These are phyloP conservation scores for Calycina marina DNA, from an alignment of 2,329 filamentous ascomycete genomes.

Conservation along the genomic window DNA sequence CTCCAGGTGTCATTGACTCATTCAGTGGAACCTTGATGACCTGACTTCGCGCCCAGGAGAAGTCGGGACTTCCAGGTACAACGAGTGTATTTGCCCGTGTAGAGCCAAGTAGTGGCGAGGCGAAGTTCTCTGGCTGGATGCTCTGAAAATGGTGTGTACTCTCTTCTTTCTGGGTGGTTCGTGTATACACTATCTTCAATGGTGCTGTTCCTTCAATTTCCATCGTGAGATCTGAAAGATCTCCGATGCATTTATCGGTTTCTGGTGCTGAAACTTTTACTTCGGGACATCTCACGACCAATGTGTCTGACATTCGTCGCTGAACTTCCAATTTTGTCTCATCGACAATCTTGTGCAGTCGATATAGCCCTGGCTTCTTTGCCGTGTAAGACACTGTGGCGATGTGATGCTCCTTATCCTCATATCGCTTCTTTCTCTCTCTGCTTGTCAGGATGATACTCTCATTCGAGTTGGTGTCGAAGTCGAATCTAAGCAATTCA, in stretches of 20 bases:
- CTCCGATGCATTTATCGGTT: conserved; percentile 63
- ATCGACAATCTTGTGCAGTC: conserved; percentile 72
- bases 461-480: conserved; percentile 69
- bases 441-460: conserved; percentile 59
- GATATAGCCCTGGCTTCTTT: conserved; percentile 80
- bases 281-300: conserved; percentile 75
- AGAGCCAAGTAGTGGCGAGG: conserved; percentile 58
- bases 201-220: conserved; percentile 82
- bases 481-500: conserved; percentile 74
- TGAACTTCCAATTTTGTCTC: conserved; percentile 90
- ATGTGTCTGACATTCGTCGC: conserved; percentile 57
- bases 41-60: conserved; percentile 67
- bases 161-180: conserved; percentile 70
- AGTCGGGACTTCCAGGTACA: conserved; percentile 44
- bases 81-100: conserved; percentile 42
- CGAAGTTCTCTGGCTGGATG: conserved; percentile 76
- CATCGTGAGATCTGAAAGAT: conserved; percentile 72
- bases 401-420: conserved; percentile 40
- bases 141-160: conserved; percentile 84
- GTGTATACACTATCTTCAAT: conserved; percentile 82
- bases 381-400: conserved; percentile 59
- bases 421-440: conserved; percentile 56
- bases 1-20: conserved; percentile 68
- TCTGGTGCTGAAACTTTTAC: conserved; percentile 55
- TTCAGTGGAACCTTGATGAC: conserved; percentile 72